These are phyloP conservation scores for Orbilia javanica DNA, from an alignment of 2,329 filamentous ascomycete species.

Conservation along the genomic window DNA sequence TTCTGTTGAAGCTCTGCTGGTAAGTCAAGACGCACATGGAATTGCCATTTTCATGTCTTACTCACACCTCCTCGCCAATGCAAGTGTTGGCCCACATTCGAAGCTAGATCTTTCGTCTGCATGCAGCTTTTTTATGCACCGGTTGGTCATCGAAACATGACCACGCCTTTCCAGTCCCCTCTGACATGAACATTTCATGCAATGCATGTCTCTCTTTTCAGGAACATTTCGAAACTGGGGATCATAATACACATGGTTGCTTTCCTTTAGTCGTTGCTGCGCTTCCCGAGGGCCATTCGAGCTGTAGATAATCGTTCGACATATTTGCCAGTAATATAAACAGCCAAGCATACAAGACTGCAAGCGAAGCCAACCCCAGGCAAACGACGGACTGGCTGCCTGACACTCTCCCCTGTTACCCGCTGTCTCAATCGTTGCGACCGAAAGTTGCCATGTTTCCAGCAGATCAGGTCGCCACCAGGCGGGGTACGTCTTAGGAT, in stretches of 20 bases:
- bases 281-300: background rate
- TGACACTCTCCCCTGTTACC: constrained; percentile 39
- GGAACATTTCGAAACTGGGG: constrained; percentile 16
- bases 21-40: background rate
- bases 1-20: background rate
- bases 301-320: background rate
- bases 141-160: background rate
- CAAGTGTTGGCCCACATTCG: constrained; percentile 4
- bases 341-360: constrained; percentile 11
- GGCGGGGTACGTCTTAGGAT: constrained; percentile 12
- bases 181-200: constrained; percentile 33
- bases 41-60: constrained; percentile 3
- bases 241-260: background rate
- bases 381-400: constrained; percentile 39
- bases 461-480: constrained; percentile 36
- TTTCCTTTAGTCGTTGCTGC: background rate
- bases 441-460: constrained; percentile 41
- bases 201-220: constrained; percentile 52
- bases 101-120: constrained; percentile 19
- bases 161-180: constrained; percentile 23
- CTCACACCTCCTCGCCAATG: constrained; percentile 3
- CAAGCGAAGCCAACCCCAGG: constrained; percentile 30
- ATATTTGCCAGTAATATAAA: background rate
- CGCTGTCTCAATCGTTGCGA: constrained; percentile 41
- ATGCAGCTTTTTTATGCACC: constrained; percentile 2